phyloP scores from a whole-genome alignment of 345 rosid species.

The Draba incana region DNA sequence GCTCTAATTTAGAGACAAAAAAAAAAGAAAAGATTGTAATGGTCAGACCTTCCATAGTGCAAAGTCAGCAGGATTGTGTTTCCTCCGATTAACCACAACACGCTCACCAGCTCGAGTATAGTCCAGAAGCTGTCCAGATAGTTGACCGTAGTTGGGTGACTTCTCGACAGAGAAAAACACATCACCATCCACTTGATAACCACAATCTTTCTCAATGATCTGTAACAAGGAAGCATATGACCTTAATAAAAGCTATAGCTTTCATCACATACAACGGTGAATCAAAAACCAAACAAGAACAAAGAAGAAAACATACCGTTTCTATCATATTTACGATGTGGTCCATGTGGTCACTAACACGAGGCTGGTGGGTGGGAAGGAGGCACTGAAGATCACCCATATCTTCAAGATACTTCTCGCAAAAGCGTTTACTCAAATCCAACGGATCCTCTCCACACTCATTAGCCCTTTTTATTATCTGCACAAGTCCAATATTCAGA shows the following conservation, averaged over 20 bases:
- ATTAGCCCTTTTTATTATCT: constrained; percentile 68
- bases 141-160: constrained; percentile 64
- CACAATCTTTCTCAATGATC: constrained; percentile 70
- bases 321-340: constrained; percentile 58
- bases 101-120: constrained; percentile 70
- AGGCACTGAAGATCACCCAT: constrained; percentile 44
- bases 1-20: too few species aligned
- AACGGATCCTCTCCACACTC: constrained; percentile 57
- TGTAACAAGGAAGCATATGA: constrained; percentile 33
- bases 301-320: not conserved
- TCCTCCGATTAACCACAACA: constrained; percentile 69
- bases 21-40: too few species aligned
- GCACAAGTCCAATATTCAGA: not conserved
- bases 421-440: constrained; percentile 55
- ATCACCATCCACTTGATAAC: constrained; percentile 64
- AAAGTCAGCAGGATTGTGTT: constrained; percentile 73
- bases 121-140: constrained; percentile 65
- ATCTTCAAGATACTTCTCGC: constrained; percentile 67
- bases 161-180: constrained; percentile 70
- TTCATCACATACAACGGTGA: not conserved
- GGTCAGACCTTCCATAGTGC: constrained; percentile 56
- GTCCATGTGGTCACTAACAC: constrained; percentile 36
- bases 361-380: constrained; percentile 19
- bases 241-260: too few species aligned
- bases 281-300: too few species aligned